Evolutionary conservation across 305 asterid species (phyloP), one percentile per base, ranked within the genome.

Genomic region (Fraxinus velutina): DNA sequence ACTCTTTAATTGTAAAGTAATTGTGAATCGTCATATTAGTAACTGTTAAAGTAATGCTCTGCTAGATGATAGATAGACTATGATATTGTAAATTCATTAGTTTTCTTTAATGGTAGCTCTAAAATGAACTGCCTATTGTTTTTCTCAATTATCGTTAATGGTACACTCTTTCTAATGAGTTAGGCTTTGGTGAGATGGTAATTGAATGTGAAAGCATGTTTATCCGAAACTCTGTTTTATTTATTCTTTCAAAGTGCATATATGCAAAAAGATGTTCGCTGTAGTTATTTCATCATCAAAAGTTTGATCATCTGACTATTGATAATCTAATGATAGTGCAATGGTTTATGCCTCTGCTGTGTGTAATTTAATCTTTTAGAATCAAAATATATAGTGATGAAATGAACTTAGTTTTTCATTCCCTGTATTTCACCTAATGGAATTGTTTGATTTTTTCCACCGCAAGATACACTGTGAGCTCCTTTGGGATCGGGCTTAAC

Each of bases 381-480:
- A 64, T 2, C n/a, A 24, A 9, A 64, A 62, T 62, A 22, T 21
- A 21, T 19, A 62, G 2, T 22, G 72, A 22, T 8, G n/a, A 64
- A 22, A 21, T 29, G n/a, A 64, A 24, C 34, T 8, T n/a, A 0
- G 33, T 21, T 57, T 57, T 57, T 19, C 9, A 19, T 57, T 44
- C 55, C n/a, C 17, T 5, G 32, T 19, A 62, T 62, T 1, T 64
- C 3, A 4, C 9, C 33, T 9, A 19, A 64, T 64, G 15, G 73
- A 24, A 8, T 24, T 22, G 2, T 64, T 22, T 64, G 0, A 12
- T 72, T n/a, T 66, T 77, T 17, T 78, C 68, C 24, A 22, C 89
- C 88, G 92, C 92, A 34, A 88, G 91, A 60, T 89, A 89, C 86
- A 89, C 92, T 71, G 92, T 89, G 72, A 77, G 92, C 36, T 89